Percentiles rank a stretch among this genome's conserved stretches.
Evolutionary conservation across 345 rosid species (phyloP).

Genomic region (Syzygium aqueum): DNA sequence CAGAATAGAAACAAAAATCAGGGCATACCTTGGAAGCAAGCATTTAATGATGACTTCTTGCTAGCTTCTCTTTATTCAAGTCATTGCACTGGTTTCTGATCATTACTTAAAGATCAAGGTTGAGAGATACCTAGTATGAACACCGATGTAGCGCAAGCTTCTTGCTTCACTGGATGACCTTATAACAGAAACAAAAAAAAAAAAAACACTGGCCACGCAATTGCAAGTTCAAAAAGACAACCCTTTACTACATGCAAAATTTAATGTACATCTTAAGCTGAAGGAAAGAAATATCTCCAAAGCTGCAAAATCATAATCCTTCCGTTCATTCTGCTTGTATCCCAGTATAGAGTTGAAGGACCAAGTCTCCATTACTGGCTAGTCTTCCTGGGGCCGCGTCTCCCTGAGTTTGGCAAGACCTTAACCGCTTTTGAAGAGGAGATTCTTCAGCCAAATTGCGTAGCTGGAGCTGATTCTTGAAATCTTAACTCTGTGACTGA

Average conservation of each 20-base stretch:
- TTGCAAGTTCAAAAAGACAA: not conserved
- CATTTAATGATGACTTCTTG: not conserved
- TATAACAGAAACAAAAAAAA: not conserved
- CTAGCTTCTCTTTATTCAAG: not conserved
- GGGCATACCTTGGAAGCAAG: not conserved
- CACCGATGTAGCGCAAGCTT: not conserved
- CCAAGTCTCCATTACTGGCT: not conserved
- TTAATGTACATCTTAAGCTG: slow-evolving; percentile 5
- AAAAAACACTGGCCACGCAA: not conserved
- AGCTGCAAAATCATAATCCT: slow-evolving; percentile 11
- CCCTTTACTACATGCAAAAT: not conserved
- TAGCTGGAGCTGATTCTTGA: slow-evolving; percentile 1
- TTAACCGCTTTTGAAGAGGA: not conserved
- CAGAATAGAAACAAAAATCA: not conserved
- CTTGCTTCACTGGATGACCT: not conserved
- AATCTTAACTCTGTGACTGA: not conserved
- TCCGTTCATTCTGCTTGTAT: not conserved
- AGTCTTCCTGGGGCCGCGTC: not conserved
- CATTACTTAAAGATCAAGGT: not conserved
- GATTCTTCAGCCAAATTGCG: not conserved
- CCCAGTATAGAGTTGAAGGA: not conserved
- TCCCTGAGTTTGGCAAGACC: not conserved
- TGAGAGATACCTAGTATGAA: not conserved
- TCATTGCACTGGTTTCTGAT: not conserved
- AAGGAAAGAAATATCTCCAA: not conserved